Evolutionary conservation across 306 rosid genomes (phyloP).

Genomic region (Dalbergia oliveri): DNA sequence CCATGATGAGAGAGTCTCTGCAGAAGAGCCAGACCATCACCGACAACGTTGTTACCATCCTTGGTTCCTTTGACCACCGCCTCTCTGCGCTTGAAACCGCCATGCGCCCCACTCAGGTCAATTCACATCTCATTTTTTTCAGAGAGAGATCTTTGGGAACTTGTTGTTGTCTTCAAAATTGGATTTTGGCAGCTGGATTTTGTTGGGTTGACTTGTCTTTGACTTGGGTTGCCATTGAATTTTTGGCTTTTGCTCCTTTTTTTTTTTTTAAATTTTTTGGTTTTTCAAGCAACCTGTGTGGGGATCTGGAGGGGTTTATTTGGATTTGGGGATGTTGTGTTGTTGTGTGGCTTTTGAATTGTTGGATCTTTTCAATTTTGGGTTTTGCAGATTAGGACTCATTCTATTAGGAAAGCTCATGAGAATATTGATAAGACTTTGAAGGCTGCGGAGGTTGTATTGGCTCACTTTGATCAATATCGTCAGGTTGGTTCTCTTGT

Average conservation of each 20-base stretch:
- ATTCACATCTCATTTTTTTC: background rate
- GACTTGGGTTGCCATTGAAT: slow-evolving; percentile 40
- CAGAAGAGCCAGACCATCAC: slow-evolving; percentile 93
- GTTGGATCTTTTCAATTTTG: slow-evolving; percentile 50
- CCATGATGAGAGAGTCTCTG: slow-evolving; percentile 82
- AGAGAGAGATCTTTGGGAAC: background rate
- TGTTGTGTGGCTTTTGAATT: slow-evolving; percentile 34
- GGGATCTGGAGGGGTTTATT: slow-evolving; percentile 55
- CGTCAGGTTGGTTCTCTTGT: slow-evolving; percentile 72
- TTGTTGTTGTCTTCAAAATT: slow-evolving; percentile 14
- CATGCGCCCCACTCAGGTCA: slow-evolving; percentile 98
- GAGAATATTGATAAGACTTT: slow-evolving; percentile 91
- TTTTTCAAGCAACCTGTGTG: background rate
- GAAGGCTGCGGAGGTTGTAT: slow-evolving; percentile 87
- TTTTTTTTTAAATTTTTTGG: slow-evolving; percentile 9
- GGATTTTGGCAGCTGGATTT: slow-evolving; percentile 40
- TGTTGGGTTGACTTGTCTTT: slow-evolving; percentile 48
- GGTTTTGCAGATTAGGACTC: slow-evolving; percentile 78
- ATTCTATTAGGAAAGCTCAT: slow-evolving; percentile 94
- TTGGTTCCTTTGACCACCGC: slow-evolving; percentile 97
- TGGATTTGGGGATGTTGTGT: slow-evolving; percentile 18
- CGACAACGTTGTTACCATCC: slow-evolving; percentile 87
- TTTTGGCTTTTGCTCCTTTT: background rate
- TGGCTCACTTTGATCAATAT: slow-evolving; percentile 88
- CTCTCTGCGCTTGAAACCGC: slow-evolving; percentile 97